phyloP scores from a whole-genome alignment of 1,139 yeast species.

The Yamadazyma triangularis region DNA sequence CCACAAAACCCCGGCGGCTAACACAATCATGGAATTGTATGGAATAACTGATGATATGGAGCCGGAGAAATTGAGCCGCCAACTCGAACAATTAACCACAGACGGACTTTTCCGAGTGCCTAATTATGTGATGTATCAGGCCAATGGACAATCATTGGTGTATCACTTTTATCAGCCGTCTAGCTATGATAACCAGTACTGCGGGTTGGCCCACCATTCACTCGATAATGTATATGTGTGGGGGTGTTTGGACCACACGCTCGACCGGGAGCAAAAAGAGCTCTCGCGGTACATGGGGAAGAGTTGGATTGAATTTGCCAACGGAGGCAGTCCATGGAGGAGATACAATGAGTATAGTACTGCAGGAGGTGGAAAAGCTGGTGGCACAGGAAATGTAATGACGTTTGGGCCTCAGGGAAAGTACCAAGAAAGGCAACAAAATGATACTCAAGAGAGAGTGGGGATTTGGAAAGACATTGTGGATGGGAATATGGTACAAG shows the following conservation, averaged over 20 bases:
- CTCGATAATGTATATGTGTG: constrained; percentile 12
- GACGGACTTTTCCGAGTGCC: constrained; percentile 7
- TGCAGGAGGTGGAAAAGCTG: constrained; percentile 5
- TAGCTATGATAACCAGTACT: constrained; percentile 10
- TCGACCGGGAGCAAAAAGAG: constrained; percentile 2
- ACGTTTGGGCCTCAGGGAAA: too few relatives aligned
- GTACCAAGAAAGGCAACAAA: too few relatives aligned
- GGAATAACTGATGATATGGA: constrained; percentile 1
- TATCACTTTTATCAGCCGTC: constrained; percentile 8
- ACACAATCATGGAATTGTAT: constrained; percentile 3
- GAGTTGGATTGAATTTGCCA: constrained; percentile 11
- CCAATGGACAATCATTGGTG: constrained; percentile 3
- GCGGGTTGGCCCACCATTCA: constrained; percentile 14
- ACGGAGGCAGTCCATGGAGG: constrained; percentile 9
- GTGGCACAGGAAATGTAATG: too few relatives aligned
- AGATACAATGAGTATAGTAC: constrained; percentile 7
- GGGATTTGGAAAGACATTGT: too few relatives aligned
- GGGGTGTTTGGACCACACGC: constrained; percentile 8
- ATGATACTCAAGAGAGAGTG: too few relatives aligned
- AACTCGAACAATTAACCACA: constrained; percentile 5
- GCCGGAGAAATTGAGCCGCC: constrained; percentile 1
- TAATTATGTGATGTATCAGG: constrained; percentile 6
- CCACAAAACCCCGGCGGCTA: constrained; percentile 2
- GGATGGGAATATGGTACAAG: too few relatives aligned
- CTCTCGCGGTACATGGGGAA: constrained; percentile 5